phyloP scores from a whole-genome alignment of 345 rosid species.

The Mangifera indica region DNA sequence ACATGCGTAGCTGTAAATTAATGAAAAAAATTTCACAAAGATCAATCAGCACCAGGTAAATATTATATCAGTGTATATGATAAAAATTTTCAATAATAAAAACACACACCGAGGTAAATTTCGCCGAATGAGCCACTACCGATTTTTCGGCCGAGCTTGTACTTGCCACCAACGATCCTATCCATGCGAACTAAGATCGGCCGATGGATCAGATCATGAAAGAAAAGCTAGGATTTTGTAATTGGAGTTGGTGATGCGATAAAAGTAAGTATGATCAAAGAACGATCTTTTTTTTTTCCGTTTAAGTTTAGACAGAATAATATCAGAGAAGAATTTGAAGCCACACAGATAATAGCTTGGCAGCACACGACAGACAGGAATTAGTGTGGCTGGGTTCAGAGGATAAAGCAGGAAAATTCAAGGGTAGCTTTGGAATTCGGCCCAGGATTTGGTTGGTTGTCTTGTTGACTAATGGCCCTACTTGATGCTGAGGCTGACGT shows the following conservation, averaged over 20 bases:
- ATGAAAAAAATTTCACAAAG: neutral
- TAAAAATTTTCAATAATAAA: neutral
- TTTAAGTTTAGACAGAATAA: neutral
- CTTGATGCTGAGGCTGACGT: neutral
- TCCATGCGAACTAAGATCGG: constrained; percentile 40
- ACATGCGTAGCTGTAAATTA: constrained; percentile 70
- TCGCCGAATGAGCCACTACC: constrained; percentile 98
- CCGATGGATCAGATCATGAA: constrained; percentile 29
- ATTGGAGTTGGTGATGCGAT: constrained; percentile 5
- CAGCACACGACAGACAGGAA: constrained; percentile 19
- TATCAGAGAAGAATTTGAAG: constrained; percentile 19
- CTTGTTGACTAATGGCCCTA: neutral
- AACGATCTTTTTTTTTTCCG: neutral
- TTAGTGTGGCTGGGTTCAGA: neutral
- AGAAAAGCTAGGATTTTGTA: constrained; percentile 1
- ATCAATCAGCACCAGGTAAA: constrained; percentile 13
- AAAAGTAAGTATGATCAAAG: constrained; percentile 1
- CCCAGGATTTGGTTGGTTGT: constrained; percentile 1
- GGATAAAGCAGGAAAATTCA: constrained; percentile 13
- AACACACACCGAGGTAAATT: constrained; percentile 72
- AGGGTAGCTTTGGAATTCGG: constrained; percentile 32
- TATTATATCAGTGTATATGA: neutral
- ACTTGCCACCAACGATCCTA: constrained; percentile 84
- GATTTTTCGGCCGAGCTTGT: constrained; percentile 86
- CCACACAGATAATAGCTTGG: constrained; percentile 20